Base-by-base conservation (phyloP, 2,329 filamentous ascomycete species). In the Trichoderma citrinoviride region DNA sequence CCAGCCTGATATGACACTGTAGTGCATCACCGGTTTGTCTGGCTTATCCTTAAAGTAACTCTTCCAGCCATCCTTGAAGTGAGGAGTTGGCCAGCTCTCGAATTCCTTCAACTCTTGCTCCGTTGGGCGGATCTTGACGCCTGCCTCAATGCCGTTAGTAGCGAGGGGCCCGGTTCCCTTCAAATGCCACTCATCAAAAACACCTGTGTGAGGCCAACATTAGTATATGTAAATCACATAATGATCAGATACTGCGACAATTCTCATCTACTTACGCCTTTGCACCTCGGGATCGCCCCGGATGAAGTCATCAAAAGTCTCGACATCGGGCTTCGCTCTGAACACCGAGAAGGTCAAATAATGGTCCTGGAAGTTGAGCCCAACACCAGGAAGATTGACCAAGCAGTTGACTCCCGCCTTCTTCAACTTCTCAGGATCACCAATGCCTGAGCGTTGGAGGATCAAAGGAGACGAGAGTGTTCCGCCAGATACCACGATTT, bases 361-460 rank as follows among this genome's bases (percentile, higher is more conserved):
- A 29, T 67, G 65, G 85, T 76, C 72, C 27, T 73, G 83, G 0
- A 83, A 83, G 44, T 78, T 73, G 50, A 77, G 70, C 3, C 84
- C 84, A 67, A 86, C 84, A 0, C 82, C 80, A 2, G 66, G 40
- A 2, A 87, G 74, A 66, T 85, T 78, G 14, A 80, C 76, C 2
- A 85, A 72, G 2, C 82, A 72, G 2, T 80, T 75, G 8, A 88
- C 80, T 1, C 81, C 82, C 1, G 75, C 77, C 15, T 68, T 67
- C 33, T 73, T 66, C 15, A 80, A 72, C 12, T 87, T 74, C 3
- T 80, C 76, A 2, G 77, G 74, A 56, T 78, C 77, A 21, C 83
- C 85, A 8, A 89, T 70, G 8, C 86, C 86, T 2, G 86, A 88
- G 23, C 85, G 77, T 71, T 88, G 84, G 1, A 88, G 79, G 5